Percentiles rank a stretch among this genome's conserved stretches.
Conservation (phyloP, 2,329 filamentous ascomycete species). For the Arthrobotrys sinensis region DNA sequence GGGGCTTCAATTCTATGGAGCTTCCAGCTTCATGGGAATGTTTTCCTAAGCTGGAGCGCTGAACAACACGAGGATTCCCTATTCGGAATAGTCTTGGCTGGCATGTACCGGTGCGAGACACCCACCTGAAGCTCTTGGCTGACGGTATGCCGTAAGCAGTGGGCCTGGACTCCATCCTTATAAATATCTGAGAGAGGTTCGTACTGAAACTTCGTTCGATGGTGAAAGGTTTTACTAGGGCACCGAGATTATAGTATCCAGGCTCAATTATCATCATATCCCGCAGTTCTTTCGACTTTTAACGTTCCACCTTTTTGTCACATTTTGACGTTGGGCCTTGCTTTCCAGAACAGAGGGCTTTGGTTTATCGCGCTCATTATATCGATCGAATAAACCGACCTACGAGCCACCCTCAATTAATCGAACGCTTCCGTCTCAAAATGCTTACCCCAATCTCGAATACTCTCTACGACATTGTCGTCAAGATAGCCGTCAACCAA, state of each 20-base stretch:
- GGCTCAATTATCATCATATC: no score
- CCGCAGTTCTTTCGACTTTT: no score
- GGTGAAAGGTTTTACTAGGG: no score
- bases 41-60: slow-evolving; percentile 2
- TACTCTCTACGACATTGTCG: slow-evolving; percentile 22
- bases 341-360: no score
- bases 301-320: no score
- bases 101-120: not conserved
- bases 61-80: slow-evolving; percentile 6
- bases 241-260: no score
- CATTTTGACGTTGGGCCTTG: no score
- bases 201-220: not conserved
- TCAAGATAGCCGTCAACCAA: slow-evolving; percentile 33
- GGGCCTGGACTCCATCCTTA: not conserved
- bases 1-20: not conserved
- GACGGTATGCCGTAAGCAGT: slow-evolving; percentile 1
- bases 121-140: slow-evolving; percentile 1
- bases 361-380: no score
- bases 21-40: slow-evolving; percentile 9
- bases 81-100: not conserved
- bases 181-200: slow-evolving; percentile 1
- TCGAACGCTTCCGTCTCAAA: not conserved
- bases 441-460: slow-evolving; percentile 38
- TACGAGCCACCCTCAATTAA: no score
- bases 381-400: no score